A percentile compares a stretch with the other conserved stretches of the same genome.
Conservation (phyloP, 2,329 filamentous ascomycete species). For the Calonectria pteridis region DNA sequence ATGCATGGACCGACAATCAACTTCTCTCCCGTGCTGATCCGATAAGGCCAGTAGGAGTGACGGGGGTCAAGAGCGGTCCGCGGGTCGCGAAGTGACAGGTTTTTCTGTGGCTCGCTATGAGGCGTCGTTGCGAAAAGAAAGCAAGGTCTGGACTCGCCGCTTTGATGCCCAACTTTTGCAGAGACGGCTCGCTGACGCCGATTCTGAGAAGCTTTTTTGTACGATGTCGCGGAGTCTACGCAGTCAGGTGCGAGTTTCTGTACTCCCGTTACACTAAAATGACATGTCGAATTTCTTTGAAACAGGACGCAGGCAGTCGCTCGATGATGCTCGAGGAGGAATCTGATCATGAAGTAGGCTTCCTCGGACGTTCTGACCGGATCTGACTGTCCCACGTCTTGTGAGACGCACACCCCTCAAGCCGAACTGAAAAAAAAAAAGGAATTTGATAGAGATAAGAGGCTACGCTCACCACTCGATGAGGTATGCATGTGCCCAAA, state of each 20-base stretch:
- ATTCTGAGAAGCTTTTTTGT: not conserved
- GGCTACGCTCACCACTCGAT: constrained; percentile 25
- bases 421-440: constrained; percentile 11
- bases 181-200: not conserved
- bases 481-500: constrained; percentile 33
- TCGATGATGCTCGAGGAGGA: not conserved
- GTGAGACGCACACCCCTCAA: constrained; percentile 22
- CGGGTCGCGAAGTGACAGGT: constrained; percentile 28
- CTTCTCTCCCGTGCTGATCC: constrained; percentile 33
- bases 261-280: not conserved
- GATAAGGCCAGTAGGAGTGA: constrained; percentile 38
- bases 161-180: not conserved
- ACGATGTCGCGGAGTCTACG: not conserved
- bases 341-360: not conserved
- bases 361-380: constrained; percentile 16
- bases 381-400: constrained; percentile 25
- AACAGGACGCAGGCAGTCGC: not conserved
- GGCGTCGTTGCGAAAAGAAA: not conserved
- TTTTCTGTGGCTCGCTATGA: not conserved
- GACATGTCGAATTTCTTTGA: not conserved
- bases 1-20: constrained; percentile 34
- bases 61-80: constrained; percentile 33
- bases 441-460: constrained; percentile 41
- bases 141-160: not conserved
- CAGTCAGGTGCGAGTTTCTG: not conserved